Evolutionary conservation across 1,284 basidiomycete genomes (phyloP), one percentile per base, ranked within the genome.

Genomic region (Cystobasidium pallidum): DNA sequence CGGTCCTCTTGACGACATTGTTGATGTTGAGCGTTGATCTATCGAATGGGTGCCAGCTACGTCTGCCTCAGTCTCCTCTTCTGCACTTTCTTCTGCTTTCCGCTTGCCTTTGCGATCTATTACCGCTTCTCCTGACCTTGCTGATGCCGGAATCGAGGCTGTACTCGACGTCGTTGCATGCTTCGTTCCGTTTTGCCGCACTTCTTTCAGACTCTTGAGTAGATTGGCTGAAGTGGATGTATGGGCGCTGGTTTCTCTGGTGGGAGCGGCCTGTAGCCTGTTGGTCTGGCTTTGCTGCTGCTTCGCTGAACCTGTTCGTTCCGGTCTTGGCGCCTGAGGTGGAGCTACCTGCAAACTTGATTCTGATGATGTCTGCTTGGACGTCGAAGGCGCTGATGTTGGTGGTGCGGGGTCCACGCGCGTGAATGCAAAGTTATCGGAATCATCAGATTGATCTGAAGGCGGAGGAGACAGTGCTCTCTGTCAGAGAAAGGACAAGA

Each of bases 31-130:
- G 17, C 32, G 8, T 36, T 34, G 55, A 0, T 19, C 21, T 51
- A 8, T 7, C 13, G 47, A 34, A 21, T 17, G 13, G 15, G 3
- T 21, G 24, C n/a, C 32, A 17, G 17, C 54, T n/a, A 10, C 36
- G 19, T 32, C 45, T 62, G 11, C n/a, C 13, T 43, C 47, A 28
- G 32, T 24, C 36, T 39, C 47, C 15, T 47, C 55, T 26, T 15
- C 55, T 24, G 30, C 32, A 62, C 47, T 58, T 26, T 59, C 65
- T 10, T 57, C 63, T n/a, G 70, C 70, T 64, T 72, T 72, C 39
- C 70, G 70, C 45, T 72, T 72, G 54, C 70, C 70, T 62, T 72
- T 72, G 47, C 59, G 68, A 30, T 67, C 70, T 47, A 21, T 32
- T 13, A 49, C 62, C 19, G 45, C 7, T 7, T 34, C 24, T 34